These are phyloP conservation scores for Echeveria elegans DNA, from an alignment of 164 flowering plant genomes.

Conservation along the genomic window DNA sequence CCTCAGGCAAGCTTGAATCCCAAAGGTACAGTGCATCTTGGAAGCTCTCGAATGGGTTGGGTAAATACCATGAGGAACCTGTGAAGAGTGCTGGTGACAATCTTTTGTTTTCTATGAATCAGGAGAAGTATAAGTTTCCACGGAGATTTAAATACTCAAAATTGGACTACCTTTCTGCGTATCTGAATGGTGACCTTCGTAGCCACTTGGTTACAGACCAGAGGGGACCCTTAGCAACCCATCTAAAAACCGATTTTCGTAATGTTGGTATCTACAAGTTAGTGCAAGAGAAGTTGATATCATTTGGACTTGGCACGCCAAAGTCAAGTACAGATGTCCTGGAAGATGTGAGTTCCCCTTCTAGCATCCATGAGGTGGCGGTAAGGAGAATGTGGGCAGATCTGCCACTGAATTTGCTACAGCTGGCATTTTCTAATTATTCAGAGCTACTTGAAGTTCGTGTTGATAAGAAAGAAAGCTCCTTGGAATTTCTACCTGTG, in stretches of 20 bases:
- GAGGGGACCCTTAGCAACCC: conserved; percentile 10
- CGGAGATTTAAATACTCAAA: conserved; percentile 29
- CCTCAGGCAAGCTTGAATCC: conserved; percentile 69
- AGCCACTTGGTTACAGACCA: conserved; percentile 19
- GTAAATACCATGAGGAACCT: conserved; percentile 15
- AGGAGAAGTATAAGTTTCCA: conserved; percentile 31
- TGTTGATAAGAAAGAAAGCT: conserved; percentile 17
- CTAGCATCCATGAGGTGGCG: conserved; percentile 56
- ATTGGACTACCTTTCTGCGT: conserved; percentile 35
- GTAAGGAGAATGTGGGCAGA: conserved; percentile 41
- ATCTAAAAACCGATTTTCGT: conserved; percentile 13
- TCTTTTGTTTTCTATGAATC: conserved; percentile 17
- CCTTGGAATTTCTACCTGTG: conserved; percentile 43
- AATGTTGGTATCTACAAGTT: conserved; percentile 19
- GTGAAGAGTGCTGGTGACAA: conserved; percentile 16
- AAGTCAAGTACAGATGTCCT: conserved; percentile 26
- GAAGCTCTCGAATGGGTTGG: conserved; percentile 17
- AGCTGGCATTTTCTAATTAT: conserved; percentile 37
- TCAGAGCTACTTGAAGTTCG: conserved; percentile 32
- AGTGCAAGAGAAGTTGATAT: conserved; percentile 33
- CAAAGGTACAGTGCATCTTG: conserved; percentile 54
- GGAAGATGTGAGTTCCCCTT: conserved; percentile 32
- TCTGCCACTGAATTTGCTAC: conserved; percentile 40
- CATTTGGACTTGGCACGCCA: conserved; percentile 26
- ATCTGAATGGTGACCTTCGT: conserved; percentile 32